Percentiles rank a stretch among this genome's conserved stretches.
Conservation (phyloP, 2,329 filamentous ascomycete species). For the Fusarium torulosum region DNA sequence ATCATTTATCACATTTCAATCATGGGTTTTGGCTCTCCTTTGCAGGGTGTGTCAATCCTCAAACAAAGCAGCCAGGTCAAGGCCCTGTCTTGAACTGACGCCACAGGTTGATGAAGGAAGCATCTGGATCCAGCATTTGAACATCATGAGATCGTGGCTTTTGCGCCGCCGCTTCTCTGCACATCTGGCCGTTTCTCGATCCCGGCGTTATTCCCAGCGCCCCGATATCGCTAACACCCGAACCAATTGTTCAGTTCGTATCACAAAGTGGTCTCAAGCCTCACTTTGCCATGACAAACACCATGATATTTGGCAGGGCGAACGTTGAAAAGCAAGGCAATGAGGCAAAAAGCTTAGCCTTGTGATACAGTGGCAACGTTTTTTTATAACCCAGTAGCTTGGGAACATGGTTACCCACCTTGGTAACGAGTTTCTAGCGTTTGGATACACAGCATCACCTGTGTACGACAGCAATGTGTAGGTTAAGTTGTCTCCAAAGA, state of each 20-base stretch:
- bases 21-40: constrained; percentile 7
- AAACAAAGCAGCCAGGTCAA: constrained; percentile 8
- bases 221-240: constrained; percentile 28
- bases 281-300: constrained; percentile 20
- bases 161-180: constrained; percentile 21
- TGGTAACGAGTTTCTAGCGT: neutral
- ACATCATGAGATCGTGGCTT: constrained; percentile 34
- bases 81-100: constrained; percentile 7
- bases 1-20: constrained; percentile 38
- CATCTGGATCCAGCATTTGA: constrained; percentile 18
- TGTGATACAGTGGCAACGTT: constrained; percentile 12
- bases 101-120: constrained; percentile 13
- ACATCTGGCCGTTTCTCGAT: constrained; percentile 34
- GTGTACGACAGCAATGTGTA: constrained; percentile 8
- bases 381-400: constrained; percentile 1
- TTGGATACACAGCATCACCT: constrained; percentile 19
- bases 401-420: constrained; percentile 2
- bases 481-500: constrained; percentile 8
- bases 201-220: constrained; percentile 19
- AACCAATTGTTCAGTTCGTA: constrained; percentile 22
- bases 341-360: constrained; percentile 20
- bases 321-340: constrained; percentile 18
- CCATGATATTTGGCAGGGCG: constrained; percentile 31
- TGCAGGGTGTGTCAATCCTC: constrained; percentile 11
- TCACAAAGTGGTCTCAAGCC: constrained; percentile 18